phyloP scores from a whole-genome alignment of 768 basidiomycete species.

The Phaffia tasmanica region DNA sequence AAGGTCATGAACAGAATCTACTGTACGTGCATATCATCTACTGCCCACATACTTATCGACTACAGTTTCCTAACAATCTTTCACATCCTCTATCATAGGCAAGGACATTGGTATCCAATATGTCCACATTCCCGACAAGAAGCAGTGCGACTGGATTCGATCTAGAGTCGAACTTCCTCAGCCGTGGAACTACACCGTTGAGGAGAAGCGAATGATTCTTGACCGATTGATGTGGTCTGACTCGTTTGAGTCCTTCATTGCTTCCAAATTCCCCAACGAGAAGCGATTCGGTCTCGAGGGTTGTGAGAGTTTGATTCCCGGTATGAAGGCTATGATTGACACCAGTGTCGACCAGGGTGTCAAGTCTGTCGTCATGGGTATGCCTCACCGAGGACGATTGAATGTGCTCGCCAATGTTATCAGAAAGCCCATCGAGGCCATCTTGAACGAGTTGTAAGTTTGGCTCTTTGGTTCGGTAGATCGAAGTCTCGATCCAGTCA shows the following conservation, averaged over 20 bases:
- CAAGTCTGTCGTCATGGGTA: conserved; percentile 92
- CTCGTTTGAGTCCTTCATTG: conserved; percentile 95
- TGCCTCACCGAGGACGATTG: conserved; percentile 97
- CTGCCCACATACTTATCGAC: neutral
- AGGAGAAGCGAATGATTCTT: conserved; percentile 98
- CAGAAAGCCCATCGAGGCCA: conserved; percentile 94
- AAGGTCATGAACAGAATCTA: conserved; percentile 82
- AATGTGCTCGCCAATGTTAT: conserved; percentile 98
- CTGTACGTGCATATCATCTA: conserved; percentile 49
- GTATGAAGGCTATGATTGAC: conserved; percentile 99
- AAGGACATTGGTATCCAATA: conserved; percentile 48
- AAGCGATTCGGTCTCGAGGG: conserved; percentile 99
- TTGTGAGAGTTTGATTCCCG: conserved; percentile 91
- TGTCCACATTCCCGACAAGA: conserved; percentile 88
- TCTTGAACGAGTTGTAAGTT: conserved; percentile 52
- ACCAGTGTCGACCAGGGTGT: conserved; percentile 93
- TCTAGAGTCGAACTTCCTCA: conserved; percentile 89
- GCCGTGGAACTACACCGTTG: conserved; percentile 94
- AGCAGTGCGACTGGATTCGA: conserved; percentile 98
- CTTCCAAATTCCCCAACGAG: conserved; percentile 97
- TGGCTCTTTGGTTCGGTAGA: neutral
- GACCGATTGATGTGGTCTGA: conserved; percentile 99
- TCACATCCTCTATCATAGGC: conserved; percentile 43
- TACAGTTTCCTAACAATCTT: neutral
- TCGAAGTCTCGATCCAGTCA: too few relatives aligned